A percentile compares a stretch with the other conserved stretches of the same genome.
These are phyloP conservation scores for Amoeboaphelidium protococcarum DNA, from an alignment of 371 early-diverging fungal species.

Conservation along the genomic window DNA sequence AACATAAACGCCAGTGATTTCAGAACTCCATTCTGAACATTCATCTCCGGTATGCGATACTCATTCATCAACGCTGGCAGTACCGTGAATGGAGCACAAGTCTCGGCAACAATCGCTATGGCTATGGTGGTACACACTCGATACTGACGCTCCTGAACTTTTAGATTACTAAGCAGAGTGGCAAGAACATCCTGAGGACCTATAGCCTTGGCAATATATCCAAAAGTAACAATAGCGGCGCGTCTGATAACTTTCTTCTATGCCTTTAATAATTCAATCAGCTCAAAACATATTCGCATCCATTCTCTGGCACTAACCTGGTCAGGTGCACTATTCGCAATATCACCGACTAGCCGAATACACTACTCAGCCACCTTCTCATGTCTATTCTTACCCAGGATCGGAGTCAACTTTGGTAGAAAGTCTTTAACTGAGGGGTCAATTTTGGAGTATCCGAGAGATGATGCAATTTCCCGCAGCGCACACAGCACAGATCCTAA, in stretches of 20 bases:
- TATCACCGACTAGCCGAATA: constrained; percentile 82
- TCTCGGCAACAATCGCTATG: constrained; percentile 71
- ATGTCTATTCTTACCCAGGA: constrained; percentile 85
- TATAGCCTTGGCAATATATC: constrained; percentile 95
- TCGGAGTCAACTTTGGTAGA: constrained; percentile 80
- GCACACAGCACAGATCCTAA: constrained; percentile 76
- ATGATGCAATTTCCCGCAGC: constrained; percentile 72
- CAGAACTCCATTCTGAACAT: constrained; percentile 92
- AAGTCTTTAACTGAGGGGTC: constrained; percentile 91
- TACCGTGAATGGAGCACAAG: constrained; percentile 91
- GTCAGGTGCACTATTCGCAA: constrained; percentile 94
- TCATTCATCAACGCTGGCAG: constrained; percentile 94
- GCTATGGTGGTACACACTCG: constrained; percentile 95
- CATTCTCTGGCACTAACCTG: constrained; percentile 92
- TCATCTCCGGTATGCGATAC: constrained; percentile 88
- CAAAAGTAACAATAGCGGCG: constrained; percentile 86
- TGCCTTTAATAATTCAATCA: constrained; percentile 82
- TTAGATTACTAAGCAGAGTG: constrained; percentile 82
- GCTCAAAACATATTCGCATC: constrained; percentile 96
- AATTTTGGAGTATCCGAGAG: constrained; percentile 91
- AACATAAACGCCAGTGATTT: constrained; percentile 84
- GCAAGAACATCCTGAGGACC: constrained; percentile 96
- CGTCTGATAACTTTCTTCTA: constrained; percentile 84
- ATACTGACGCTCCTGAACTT: constrained; percentile 92
- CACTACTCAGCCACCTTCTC: constrained; percentile 88